A percentile compares a stretch with the other conserved stretches of the same genome.
Conservation (phyloP, 2,329 filamentous ascomycete genomes). For the Zymoseptoria ardabiliae region DNA sequence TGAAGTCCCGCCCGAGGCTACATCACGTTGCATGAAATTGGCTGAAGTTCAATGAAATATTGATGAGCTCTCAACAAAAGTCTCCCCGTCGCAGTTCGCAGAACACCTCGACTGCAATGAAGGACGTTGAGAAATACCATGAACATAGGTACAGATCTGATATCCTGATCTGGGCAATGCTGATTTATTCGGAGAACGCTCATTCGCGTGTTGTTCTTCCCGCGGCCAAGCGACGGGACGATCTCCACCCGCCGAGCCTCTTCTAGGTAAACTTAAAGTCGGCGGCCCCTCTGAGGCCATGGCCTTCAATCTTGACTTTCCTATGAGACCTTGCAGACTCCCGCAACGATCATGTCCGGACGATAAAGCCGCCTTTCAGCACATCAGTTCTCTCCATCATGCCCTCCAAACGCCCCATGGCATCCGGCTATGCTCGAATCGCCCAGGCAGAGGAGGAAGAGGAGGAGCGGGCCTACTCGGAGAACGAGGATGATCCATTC, state of each 20-base stretch:
- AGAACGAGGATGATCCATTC: constrained; percentile 34
- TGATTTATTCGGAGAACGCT: not conserved
- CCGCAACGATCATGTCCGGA: not conserved
- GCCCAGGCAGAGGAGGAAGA: constrained; percentile 47
- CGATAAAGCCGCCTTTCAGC: not conserved
- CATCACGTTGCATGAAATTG: not conserved
- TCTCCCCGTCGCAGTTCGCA: not conserved
- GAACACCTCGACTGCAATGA: no score
- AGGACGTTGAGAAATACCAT: not conserved
- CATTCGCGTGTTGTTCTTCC: not conserved
- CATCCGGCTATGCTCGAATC: constrained; percentile 45
- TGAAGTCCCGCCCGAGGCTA: not conserved
- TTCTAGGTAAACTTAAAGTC: not conserved
- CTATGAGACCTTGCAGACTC: not conserved
- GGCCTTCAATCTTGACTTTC: not conserved
- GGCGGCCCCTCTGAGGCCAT: not conserved
- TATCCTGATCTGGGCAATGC: not conserved
- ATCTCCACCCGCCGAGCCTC: constrained; percentile 4
- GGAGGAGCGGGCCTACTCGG: constrained; percentile 33
- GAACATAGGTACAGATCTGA: not conserved
- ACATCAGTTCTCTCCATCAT: constrained; percentile 26
- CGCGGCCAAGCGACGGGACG: not conserved
- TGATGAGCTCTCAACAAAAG: not conserved
- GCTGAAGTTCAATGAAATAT: not conserved
- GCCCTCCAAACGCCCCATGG: constrained; percentile 34